A percentile compares a stretch with the other conserved stretches of the same genome.
These are phyloP conservation scores for Setaria viridis DNA, from an alignment of 202 grass and related monocot species.

Conservation along the genomic window DNA sequence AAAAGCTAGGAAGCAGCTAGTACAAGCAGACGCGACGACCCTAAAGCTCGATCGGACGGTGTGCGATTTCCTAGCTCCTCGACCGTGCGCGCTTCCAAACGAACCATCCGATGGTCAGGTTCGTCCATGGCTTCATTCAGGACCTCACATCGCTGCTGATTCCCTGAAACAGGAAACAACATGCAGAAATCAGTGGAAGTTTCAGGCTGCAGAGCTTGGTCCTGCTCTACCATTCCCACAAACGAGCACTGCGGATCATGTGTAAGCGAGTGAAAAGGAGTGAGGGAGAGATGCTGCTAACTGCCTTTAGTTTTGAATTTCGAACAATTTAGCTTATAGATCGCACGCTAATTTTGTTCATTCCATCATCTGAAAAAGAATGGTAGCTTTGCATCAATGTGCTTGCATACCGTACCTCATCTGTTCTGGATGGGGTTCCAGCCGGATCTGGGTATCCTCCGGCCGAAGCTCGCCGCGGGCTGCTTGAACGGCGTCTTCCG, in stretches of 20 bases:
- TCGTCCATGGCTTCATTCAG: background rate
- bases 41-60: background rate
- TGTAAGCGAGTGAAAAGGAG: background rate
- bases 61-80: constrained; percentile 18
- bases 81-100: background rate
- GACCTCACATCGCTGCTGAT: background rate
- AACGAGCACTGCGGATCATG: background rate
- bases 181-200: constrained; percentile 9
- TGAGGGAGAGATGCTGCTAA: background rate
- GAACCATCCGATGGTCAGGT: background rate
- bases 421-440: constrained; percentile 65
- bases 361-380: background rate
- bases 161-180: background rate
- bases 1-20: constrained; percentile 1
- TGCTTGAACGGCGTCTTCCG: constrained; percentile 34
- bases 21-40: constrained; percentile 9
- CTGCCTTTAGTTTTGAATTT: background rate
- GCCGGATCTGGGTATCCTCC: constrained; percentile 37
- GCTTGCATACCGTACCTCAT: constrained; percentile 5
- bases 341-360: background rate
- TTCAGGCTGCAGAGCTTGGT: background rate
- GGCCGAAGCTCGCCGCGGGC: constrained; percentile 42
- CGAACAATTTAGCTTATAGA: too few relatives aligned
- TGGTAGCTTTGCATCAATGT: background rate
- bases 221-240: background rate